phyloP scores from a whole-genome alignment of 768 basidiomycete species.

The Tubosaeta sp. region DNA sequence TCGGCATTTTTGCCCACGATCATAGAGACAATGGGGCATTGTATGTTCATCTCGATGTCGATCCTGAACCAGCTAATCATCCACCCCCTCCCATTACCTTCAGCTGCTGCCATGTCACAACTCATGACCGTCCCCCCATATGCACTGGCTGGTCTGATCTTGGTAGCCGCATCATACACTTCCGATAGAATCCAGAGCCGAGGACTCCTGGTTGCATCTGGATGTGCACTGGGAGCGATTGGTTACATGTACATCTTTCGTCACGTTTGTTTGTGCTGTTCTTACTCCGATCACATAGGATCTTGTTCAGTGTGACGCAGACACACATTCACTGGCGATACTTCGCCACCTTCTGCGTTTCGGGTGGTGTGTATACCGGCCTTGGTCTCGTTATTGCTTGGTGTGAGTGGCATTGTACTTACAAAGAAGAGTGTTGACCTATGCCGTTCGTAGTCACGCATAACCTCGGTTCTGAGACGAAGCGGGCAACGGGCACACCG shows the following conservation, averaged over 20 bases:
- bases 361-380: conserved; percentile 42
- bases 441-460: conserved; percentile 35
- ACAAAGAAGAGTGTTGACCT: too few species aligned
- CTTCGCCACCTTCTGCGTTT: conserved; percentile 43
- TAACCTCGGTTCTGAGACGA: conserved; percentile 44
- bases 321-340: conserved; percentile 36
- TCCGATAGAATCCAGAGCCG: conserved; percentile 45
- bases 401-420: conserved; percentile 33
- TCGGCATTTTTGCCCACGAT: conserved; percentile 55
- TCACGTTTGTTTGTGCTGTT: background rate
- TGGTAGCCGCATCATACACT: conserved; percentile 34
- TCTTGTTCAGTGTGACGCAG: conserved; percentile 34
- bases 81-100: background rate
- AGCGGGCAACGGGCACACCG: conserved; percentile 39
- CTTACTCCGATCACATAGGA: conserved; percentile 9
- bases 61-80: background rate
- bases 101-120: conserved; percentile 43
- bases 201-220: conserved; percentile 32
- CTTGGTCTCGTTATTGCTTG: conserved; percentile 45
- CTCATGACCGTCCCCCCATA: conserved; percentile 54
- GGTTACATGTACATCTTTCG: conserved; percentile 50
- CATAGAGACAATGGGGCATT: conserved; percentile 46
- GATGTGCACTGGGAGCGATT: conserved; percentile 31
- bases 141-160: conserved; percentile 37
- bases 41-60: conserved; percentile 24